These are phyloP conservation scores for Boletus pseudopeckii DNA, from an alignment of 768 basidiomycete genomes.

Conservation along the genomic window DNA sequence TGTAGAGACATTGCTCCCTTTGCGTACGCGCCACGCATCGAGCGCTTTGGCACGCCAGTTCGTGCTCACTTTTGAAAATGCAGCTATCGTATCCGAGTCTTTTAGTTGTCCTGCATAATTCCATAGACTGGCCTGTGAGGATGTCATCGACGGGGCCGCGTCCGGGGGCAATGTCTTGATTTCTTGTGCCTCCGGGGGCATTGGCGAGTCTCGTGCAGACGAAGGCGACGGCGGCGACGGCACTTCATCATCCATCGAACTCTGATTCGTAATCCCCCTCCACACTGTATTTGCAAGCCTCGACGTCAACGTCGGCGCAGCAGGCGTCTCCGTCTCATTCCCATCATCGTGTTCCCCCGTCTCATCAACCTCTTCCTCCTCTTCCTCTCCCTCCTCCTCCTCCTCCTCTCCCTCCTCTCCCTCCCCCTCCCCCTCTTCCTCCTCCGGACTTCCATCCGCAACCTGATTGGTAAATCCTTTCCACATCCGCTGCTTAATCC, in stretches of 20 bases:
- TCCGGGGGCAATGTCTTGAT: constrained; percentile 14
- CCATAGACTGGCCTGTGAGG: constrained; percentile 51
- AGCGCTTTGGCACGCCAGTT: constrained; percentile 70
- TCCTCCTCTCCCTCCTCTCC: constrained; percentile 33
- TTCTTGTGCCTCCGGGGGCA: constrained; percentile 16
- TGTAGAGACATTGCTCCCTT: constrained; percentile 9
- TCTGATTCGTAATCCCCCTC: constrained; percentile 74
- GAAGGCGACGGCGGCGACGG: constrained; percentile 40
- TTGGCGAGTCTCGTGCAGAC: constrained; percentile 27
- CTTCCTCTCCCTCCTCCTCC: constrained; percentile 29
- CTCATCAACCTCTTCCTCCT: constrained; percentile 30
- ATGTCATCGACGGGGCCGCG: constrained; percentile 14
- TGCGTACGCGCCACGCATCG: constrained; percentile 28
- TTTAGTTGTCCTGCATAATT: constrained; percentile 69
- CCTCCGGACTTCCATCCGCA: constrained; percentile 30
- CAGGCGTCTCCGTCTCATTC: constrained; percentile 44
- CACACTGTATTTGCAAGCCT: constrained; percentile 64
- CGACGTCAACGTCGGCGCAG: constrained; percentile 41
- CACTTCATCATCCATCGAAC: constrained; percentile 62
- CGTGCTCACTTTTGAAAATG: constrained; percentile 67
- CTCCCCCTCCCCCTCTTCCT: constrained; percentile 35
- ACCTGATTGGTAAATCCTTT: constrained; percentile 59
- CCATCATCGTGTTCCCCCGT: constrained; percentile 37
- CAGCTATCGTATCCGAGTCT: constrained; percentile 69
- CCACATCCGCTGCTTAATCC: constrained; percentile 62